phyloP scores from a whole-genome alignment of 345 rosid genomes.

The Erodium maritimum region DNA sequence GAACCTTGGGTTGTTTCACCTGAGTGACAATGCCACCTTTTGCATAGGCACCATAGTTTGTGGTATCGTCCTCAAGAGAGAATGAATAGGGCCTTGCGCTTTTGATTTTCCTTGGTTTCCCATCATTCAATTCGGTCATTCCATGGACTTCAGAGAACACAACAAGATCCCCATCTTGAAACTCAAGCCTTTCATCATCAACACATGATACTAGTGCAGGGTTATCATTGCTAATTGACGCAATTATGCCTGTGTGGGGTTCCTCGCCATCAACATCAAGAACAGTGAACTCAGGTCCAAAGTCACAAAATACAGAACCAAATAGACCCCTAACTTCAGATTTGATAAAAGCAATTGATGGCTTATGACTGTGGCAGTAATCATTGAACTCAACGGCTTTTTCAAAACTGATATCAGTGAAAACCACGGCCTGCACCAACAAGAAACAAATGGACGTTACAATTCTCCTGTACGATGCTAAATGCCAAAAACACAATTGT shows the following conservation, averaged over 20 bases:
- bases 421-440: constrained; percentile 71
- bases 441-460: constrained; percentile 4
- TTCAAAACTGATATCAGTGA: constrained; percentile 65
- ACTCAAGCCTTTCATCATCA: constrained; percentile 93
- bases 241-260: constrained; percentile 90
- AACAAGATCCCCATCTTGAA: constrained; percentile 93
- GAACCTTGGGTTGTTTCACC: constrained; percentile 74
- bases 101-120: constrained; percentile 82
- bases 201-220: constrained; percentile 83
- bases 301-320: constrained; percentile 92
- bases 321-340: constrained; percentile 95
- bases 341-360: constrained; percentile 82
- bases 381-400: constrained; percentile 74
- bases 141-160: constrained; percentile 94
- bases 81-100: constrained; percentile 81
- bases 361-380: constrained; percentile 75
- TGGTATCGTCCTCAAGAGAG: constrained; percentile 80
- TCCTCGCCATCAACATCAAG: constrained; percentile 93
- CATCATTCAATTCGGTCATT: constrained; percentile 91
- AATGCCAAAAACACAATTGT: no score
- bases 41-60: constrained; percentile 44
- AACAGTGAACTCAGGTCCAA: constrained; percentile 87
- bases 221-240: constrained; percentile 82
- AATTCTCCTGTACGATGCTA: neutral
- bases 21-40: constrained; percentile 98